Evolutionary conservation across 176 grass and related monocot genomes (phyloP), one percentile per base, ranked within the genome.

Genomic region (Triticum turgidum): DNA sequence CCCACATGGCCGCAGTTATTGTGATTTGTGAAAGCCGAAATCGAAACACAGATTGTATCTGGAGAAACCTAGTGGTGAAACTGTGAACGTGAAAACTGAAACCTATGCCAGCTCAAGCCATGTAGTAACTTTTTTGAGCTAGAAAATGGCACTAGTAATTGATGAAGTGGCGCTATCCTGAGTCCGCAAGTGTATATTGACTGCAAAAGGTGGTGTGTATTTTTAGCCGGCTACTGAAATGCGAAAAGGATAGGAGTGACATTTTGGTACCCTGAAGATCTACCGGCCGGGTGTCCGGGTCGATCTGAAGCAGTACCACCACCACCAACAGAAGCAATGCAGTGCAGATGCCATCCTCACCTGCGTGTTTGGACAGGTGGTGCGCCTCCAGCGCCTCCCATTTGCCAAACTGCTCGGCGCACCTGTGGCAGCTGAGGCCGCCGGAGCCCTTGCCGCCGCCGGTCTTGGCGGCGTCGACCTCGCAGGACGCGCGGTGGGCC

Each of bases 281-380:
- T 44, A 90, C 75, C 66, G 27, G 41, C 73, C 42, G 66, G 47
- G 47, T 51, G 47, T 51, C 76, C 56, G 42, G 69, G 41, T 30
- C 17, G 66, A 29, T 56, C 42, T 34, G 61, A 58, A 49, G 1
- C 2, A 73, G 77, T 27, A 29, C 12, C 2, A 73, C 47, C 21
- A 30, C 13, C 25, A 10, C 21, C 52, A 77, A n/a, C 52, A 49
- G 80, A 90, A 67, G 73, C 38, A 30, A 37, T 65, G 76, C n/a
- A 24, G 21, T 22, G 67, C 15, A 64, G 18, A 82, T 71, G 15
- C 37, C 42, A 52, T 65, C 17, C 84, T 77, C 69, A 96, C 94
- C 94, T 91, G 94, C 94, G 70, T 97, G 94, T 86, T 92, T 94
- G 69, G 88, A 92, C 82, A 97, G 92, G 80, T 97, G 94, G 84